Base-by-base conservation (phyloP, 306 rosid genomes). In the Castanopsis chinensis region DNA sequence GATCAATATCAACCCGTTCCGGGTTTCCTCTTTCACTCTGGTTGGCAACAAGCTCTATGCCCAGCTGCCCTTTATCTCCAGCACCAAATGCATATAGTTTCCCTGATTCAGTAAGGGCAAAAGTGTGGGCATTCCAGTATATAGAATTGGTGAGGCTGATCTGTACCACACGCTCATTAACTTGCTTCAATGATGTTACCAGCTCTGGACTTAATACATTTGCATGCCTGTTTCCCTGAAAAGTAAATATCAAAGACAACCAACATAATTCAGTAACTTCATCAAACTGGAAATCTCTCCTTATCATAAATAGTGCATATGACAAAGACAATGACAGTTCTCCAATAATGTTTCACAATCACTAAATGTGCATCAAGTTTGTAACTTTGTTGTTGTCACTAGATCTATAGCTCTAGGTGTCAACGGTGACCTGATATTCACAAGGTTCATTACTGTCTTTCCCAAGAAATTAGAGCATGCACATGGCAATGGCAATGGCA, bases 61-160 rank as follows among this genome's bases (percentile, higher is more conserved):
- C 99, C 4, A 94, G 87, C 77, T 94, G 97, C 60, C 99, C 99
- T 84, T 94, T 91, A 83, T 94, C 97, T 54, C 97, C 99, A 1
- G 97, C 92, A 1, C 99, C 99, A 85, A 94, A 94, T 72, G 97
- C 95, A 72, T 86, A 92, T 23, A 94, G 89, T 88, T 91, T 94
- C 71, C 99, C 99, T 1, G 97, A 90, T 79, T 91, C 93, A 1
- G 97, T 92, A 32, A 94, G 97, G 1, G 99, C 99, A 35, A 94
- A 92, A 59, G 99, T 94, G 82, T 94, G 99, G 21, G 99, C 99
- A 28, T 94, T 92, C 97, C 97, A 91, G 79, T 91, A 88, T 75
- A 92, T 88, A 32, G 97, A 94, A 73, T 94, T 94, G 49, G 97
- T 94, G 71, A 91, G 92, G 76, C 97, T 92, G 75, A 94, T 90